phyloP scores from a whole-genome alignment of 768 basidiomycete species.

The Calocybe gangraenosa region DNA sequence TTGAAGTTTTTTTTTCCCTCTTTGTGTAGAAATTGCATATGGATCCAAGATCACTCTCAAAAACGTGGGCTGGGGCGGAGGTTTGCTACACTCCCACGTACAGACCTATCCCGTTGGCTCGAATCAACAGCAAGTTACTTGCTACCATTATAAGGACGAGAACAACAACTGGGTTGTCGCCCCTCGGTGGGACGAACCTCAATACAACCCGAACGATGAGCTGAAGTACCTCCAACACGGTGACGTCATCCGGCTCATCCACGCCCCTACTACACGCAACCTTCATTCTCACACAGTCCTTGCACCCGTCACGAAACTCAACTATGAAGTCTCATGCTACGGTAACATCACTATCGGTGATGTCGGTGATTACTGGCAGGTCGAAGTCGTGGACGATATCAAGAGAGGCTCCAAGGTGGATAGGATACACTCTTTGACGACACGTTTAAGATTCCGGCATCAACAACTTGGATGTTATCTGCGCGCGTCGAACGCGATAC shows the following conservation, averaged over 20 bases:
- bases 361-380: constrained; percentile 82
- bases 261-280: constrained; percentile 81
- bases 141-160: constrained; percentile 98
- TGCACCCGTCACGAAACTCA: constrained; percentile 85
- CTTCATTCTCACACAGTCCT: constrained; percentile 88
- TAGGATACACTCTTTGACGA: constrained; percentile 86
- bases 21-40: constrained; percentile 67
- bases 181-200: constrained; percentile 75
- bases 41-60: constrained; percentile 92
- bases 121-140: constrained; percentile 93
- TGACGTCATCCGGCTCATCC: constrained; percentile 77
- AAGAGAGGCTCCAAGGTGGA: constrained; percentile 62
- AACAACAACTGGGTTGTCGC: constrained; percentile 91
- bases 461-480: constrained; percentile 79
- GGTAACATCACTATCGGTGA: constrained; percentile 91
- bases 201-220: constrained; percentile 60
- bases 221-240: constrained; percentile 72
- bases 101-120: constrained; percentile 93
- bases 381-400: constrained; percentile 92
- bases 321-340: constrained; percentile 92
- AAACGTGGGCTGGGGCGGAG: constrained; percentile 97
- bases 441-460: constrained; percentile 83
- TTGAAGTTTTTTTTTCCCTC: too few relatives aligned
- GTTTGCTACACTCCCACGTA: constrained; percentile 94
- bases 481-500: constrained; percentile 77